Base-by-base conservation (phyloP, 1,284 basidiomycete genomes). In the Entoloma clypeatum region DNA sequence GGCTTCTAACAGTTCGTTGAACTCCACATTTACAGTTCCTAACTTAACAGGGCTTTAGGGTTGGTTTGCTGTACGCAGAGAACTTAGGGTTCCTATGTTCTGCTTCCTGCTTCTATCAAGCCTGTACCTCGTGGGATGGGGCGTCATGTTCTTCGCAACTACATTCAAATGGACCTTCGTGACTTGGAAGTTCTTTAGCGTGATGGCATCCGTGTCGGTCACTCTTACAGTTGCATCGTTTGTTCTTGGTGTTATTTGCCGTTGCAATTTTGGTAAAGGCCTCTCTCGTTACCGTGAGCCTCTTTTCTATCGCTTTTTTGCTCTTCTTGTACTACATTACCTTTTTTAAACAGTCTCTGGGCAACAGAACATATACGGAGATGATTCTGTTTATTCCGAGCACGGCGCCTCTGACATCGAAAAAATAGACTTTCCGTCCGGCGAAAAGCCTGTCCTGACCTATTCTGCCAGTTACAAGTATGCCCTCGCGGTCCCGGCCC, bases 131-230 rank as follows among this genome's bases (percentile, higher is more conserved):
- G 70, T 64, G 36, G 80, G 77, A 26, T 89, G 79, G 79, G 71
- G 77, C 35, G 61, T 75, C 40, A 85, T 87, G 78, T 88, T 90
- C 58, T 64, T 75, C 33, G 75, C 81, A 19, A 65, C 66, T 11
- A 75, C 79, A 2, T 89, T 88, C 74, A 76, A 81, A 34, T 86
- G 84, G 79, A 81, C 78, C 11, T 87, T 84, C 59, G 60, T 71
- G 27, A 76, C 77, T 11, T 88, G 86, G 86, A 58, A 61, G 5
- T 87, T 88, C 67, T 89, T 89, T 62, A 71, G 74, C 39, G 55
- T 82, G 44, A 79, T 86, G 64, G 71, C 77, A 5, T 59, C 67
- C 7, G 63, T 72, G 3, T 85, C 85, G 0, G 75, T 79, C 9
- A 52, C 74, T 34, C 66, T 89, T 37, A 75, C 77, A 6, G 44